Conservation (phyloP, 805 yeast genomes). For the Kazachstania bromeliacearum region DNA sequence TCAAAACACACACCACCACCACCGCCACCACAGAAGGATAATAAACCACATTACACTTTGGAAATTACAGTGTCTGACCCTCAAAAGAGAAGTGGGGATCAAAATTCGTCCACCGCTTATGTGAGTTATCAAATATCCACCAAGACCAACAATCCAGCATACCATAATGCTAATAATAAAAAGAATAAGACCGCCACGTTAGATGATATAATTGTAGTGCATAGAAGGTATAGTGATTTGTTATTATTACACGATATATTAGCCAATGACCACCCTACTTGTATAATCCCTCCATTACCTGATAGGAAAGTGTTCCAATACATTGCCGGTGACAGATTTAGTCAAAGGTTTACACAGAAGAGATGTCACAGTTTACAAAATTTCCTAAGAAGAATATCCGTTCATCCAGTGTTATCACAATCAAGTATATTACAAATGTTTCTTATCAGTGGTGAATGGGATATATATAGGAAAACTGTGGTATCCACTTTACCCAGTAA, state of each 20-base stretch:
- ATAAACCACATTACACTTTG: conserved; percentile 1
- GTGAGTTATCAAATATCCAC: conserved; percentile 29
- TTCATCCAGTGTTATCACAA: conserved; percentile 62
- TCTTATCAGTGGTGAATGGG: conserved; percentile 28
- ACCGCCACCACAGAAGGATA: too few species aligned
- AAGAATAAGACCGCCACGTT: background rate
- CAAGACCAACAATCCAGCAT: conserved; percentile 23
- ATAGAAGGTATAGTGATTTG: conserved; percentile 79
- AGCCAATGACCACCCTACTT: conserved; percentile 69
- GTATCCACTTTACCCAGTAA: conserved; percentile 16
- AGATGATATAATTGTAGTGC: conserved; percentile 23
- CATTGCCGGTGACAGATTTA: conserved; percentile 86
- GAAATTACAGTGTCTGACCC: conserved; percentile 29
- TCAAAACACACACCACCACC: too few species aligned
- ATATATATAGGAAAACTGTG: conserved; percentile 23
- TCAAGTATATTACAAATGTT: conserved; percentile 45
- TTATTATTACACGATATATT: conserved; percentile 67
- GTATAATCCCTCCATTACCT: conserved; percentile 88
- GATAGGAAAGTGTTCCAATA: conserved; percentile 87
- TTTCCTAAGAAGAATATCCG: conserved; percentile 61
- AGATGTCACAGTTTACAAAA: conserved; percentile 73
- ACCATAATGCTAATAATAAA: conserved; percentile 13
- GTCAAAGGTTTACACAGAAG: conserved; percentile 72
- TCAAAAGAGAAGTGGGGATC: conserved; percentile 24
- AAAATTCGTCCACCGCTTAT: conserved; percentile 19